Evolutionary conservation across 2,329 filamentous ascomycete genomes (phyloP).

Genomic region (Penicillium sp.): DNA sequence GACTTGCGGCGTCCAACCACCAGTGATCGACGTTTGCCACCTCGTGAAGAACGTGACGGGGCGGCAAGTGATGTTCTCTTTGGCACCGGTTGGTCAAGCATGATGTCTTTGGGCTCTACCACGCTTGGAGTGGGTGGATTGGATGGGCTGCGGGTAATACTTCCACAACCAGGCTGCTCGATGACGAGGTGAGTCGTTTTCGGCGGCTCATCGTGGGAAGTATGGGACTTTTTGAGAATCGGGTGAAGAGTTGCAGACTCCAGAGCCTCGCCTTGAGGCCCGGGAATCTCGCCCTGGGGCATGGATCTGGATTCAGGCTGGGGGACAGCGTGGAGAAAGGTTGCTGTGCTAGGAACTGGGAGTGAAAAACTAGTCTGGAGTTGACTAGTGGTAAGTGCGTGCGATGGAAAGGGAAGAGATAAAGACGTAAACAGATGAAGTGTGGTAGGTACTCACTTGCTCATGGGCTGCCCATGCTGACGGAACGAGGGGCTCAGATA

Average conservation of each 20-base stretch:
- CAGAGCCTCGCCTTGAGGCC: background rate
- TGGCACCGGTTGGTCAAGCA: slow-evolving; percentile 14
- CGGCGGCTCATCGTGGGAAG: slow-evolving; percentile 24
- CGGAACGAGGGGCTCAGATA: slow-evolving; percentile 16
- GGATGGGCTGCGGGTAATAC: slow-evolving; percentile 27
- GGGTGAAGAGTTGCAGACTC: slow-evolving; percentile 26
- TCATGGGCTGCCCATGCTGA: background rate
- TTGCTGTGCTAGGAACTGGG: background rate
- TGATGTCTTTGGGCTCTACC: slow-evolving; percentile 3
- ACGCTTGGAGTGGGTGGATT: slow-evolving; percentile 24
- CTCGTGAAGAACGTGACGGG: slow-evolving; percentile 26
- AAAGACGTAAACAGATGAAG: background rate
- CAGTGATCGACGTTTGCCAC: slow-evolving; percentile 31
- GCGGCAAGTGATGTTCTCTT: slow-evolving; percentile 31
- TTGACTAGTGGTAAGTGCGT: background rate
- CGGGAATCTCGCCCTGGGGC: background rate
- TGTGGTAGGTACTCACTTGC: background rate
- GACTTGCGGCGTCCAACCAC: slow-evolving; percentile 36
- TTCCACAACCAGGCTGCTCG: slow-evolving; percentile 24
- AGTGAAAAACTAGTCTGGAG: background rate
- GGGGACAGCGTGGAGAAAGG: background rate
- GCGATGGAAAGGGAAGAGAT: background rate
- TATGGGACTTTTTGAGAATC: slow-evolving; percentile 42
- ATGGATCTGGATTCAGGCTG: slow-evolving; percentile 1
- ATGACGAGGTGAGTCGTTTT: slow-evolving; percentile 36